phyloP scores from a whole-genome alignment of 305 asterid genomes.

The Fraxinus dipetala region DNA sequence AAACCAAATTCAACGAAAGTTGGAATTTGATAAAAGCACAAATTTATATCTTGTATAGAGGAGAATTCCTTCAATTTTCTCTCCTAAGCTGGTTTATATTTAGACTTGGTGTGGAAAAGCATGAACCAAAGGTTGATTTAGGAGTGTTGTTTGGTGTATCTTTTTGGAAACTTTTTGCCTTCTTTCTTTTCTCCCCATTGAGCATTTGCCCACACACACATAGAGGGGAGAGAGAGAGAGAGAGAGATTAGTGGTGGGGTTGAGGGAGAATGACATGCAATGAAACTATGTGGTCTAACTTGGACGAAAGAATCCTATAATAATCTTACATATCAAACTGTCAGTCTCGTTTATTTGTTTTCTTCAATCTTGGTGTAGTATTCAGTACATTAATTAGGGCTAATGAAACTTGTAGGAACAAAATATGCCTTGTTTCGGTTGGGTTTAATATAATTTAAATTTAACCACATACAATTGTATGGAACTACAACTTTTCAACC shows the following conservation, averaged over 20 bases:
- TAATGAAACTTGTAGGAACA: neutral
- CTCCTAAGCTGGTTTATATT: constrained; percentile 38
- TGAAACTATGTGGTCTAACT: constrained; percentile 28
- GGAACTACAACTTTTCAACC: too few species aligned
- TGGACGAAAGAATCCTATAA: constrained; percentile 51
- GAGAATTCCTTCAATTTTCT: constrained; percentile 16
- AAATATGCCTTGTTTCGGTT: too few species aligned
- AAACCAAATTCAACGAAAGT: constrained; percentile 57
- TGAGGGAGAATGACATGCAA: constrained; percentile 50
- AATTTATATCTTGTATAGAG: constrained; percentile 39
- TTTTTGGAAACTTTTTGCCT: constrained; percentile 43
- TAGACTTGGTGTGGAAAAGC: constrained; percentile 67
- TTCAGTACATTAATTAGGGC: neutral
- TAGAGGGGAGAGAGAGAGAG: neutral
- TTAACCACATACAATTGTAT: too few species aligned
- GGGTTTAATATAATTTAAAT: too few species aligned
- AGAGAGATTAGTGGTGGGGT: constrained; percentile 57
- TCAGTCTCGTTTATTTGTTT: neutral
- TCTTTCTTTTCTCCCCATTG: constrained; percentile 18
- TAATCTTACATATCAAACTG: constrained; percentile 19
- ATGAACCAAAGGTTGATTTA: constrained; percentile 40
- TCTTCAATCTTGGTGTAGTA: neutral
- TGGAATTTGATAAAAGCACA: constrained; percentile 45
- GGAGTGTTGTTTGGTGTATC: constrained; percentile 61
- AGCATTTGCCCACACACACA: constrained; percentile 19